Evolutionary conservation across 306 rosid species (phyloP).

Genomic region (Astragalus membranaceus): DNA sequence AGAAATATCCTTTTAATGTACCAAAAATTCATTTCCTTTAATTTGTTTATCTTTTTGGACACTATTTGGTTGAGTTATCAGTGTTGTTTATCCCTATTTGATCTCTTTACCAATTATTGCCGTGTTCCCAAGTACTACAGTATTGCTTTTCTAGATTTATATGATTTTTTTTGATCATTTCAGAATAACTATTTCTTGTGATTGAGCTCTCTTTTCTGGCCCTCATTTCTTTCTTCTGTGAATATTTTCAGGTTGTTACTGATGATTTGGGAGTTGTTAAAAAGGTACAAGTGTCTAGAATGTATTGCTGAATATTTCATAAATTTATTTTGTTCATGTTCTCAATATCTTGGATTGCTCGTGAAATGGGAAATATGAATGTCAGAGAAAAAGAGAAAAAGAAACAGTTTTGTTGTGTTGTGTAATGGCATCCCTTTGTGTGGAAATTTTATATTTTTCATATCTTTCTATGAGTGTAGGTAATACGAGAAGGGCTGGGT

Average conservation of each 20-base stretch:
- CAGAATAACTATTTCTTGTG: background rate
- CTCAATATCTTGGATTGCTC: slow-evolving; percentile 15
- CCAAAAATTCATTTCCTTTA: background rate
- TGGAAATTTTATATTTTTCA: background rate
- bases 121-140: background rate
- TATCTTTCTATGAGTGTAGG: slow-evolving; percentile 40
- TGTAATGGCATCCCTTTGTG: background rate
- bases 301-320: background rate
- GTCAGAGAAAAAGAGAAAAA: background rate
- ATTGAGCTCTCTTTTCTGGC: slow-evolving; percentile 12
- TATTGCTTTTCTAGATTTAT: background rate
- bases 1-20: background rate
- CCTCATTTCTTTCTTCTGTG: slow-evolving; percentile 6
- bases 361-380: background rate
- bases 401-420: background rate
- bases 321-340: background rate
- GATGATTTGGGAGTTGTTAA: slow-evolving; percentile 83
- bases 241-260: slow-evolving; percentile 66
- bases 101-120: slow-evolving; percentile 16
- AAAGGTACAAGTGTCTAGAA: slow-evolving; percentile 51
- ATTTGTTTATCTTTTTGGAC: background rate
- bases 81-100: slow-evolving; percentile 14
- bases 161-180: background rate
- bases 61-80: background rate
- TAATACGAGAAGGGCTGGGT: slow-evolving; percentile 76